Evolutionary conservation across 2,329 filamentous ascomycete genomes (phyloP), one percentile per base, ranked within the genome.

Genomic region (Colletotrichum australisinense): DNA sequence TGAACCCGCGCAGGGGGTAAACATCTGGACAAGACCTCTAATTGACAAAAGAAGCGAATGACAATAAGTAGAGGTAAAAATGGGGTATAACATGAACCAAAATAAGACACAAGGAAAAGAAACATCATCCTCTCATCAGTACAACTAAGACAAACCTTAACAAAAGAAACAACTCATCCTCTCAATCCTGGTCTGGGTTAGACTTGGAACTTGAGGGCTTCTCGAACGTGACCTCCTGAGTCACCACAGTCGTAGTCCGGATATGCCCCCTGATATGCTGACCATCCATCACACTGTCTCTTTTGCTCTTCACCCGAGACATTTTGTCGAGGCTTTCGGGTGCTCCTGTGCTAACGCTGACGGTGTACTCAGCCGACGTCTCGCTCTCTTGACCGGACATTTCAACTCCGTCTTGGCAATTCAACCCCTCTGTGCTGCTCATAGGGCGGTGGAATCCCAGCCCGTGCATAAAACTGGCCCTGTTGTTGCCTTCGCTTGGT

Each of bases 221-320:
- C 9, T 55, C 63, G 11, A 67, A 55, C 5, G 68, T 60, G 16
- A 76, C 70, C n/a, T 74, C 69, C 60, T 77, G 76, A 1, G 76
- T 77, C n/a, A 77, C 74, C n/a, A 76, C 68, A 14, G 76, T 77
- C n/a, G 76, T 77, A 6, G 76, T 76, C 30, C 74, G 70, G 19
- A 77, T 77, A 1, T 71, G 68, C 0, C 32, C 76, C 35, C 26
- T 42, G 11, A 28, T 22, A 42, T 42, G 8, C 2, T 49, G 60
- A 3, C 9, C 52, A 3, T 64, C 60, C 14, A 24, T 52, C 64
- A 30, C 24, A 28, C 65, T 16, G 35, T 38, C 55, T 55, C 63
- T 22, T 6, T n/a, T 24, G 12, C 52, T 57, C 9, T 28, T 65
- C 5, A 16, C 12, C 2, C 52, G 52, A 16, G 52, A 46, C 52